Conservation (phyloP, 1,284 basidiomycete species). For the Heterobasidion annosum region DNA sequence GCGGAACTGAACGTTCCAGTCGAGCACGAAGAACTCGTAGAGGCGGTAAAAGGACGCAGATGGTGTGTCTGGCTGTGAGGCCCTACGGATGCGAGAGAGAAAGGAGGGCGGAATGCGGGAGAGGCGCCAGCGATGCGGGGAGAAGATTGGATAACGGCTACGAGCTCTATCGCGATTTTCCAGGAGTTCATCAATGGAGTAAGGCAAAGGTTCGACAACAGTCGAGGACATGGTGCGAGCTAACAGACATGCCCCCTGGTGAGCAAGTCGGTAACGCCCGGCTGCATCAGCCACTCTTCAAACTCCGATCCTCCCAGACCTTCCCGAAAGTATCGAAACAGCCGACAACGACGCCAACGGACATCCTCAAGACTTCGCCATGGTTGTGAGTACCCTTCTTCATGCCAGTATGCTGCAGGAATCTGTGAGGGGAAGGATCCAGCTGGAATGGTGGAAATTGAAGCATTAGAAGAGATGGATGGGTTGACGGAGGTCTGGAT, state of each 20-base stretch:
- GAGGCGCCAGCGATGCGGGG: not conserved
- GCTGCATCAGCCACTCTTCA: not conserved
- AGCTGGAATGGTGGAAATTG: not conserved
- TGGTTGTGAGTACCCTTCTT: constrained; percentile 1
- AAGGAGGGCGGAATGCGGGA: not conserved
- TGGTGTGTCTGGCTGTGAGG: not conserved
- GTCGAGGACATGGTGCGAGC: no score
- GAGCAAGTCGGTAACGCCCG: not conserved
- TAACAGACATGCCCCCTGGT: no score
- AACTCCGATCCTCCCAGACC: not conserved
- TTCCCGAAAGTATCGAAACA: not conserved
- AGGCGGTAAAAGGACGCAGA: not conserved
- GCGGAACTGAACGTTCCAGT: not conserved
- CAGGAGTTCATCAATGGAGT: not conserved
- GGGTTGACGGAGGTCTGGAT: not conserved
- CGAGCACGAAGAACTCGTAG: not conserved
- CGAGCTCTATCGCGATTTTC: not conserved
- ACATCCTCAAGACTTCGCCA: constrained; percentile 3
- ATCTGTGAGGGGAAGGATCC: not conserved
- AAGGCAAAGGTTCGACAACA: no score
- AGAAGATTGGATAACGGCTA: not conserved
- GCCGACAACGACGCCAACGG: constrained; percentile 2
- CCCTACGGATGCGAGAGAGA: not conserved
- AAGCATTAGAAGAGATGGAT: not conserved
- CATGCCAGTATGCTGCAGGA: not conserved